Evolutionary conservation across 768 basidiomycete genomes (phyloP).

Genomic region (Lactifluus hygrophoroides): DNA sequence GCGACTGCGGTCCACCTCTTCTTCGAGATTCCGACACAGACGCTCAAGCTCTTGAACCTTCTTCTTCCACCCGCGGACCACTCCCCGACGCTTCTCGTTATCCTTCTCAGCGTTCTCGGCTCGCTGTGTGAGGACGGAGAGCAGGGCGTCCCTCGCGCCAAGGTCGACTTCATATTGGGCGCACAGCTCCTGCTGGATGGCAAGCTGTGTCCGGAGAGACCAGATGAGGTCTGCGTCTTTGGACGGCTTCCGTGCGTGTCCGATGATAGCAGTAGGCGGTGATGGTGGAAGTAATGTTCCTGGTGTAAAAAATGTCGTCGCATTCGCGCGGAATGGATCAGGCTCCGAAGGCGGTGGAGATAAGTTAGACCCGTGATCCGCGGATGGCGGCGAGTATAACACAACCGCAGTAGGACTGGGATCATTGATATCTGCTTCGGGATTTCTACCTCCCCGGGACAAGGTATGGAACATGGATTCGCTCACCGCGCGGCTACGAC

Average conservation of each 20-base stretch:
- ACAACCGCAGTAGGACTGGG: conserved; percentile 40
- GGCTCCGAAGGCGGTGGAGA: conserved; percentile 34
- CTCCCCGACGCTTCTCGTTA: conserved; percentile 46
- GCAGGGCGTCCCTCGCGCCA: conserved; percentile 62
- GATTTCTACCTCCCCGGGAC: conserved; percentile 34
- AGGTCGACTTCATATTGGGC: conserved; percentile 73
- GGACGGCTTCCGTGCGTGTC: conserved; percentile 51
- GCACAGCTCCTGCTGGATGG: conserved; percentile 66
- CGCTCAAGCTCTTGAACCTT: conserved; percentile 68
- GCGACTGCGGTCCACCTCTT: conserved; percentile 79
- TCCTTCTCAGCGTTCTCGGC: conserved; percentile 52
- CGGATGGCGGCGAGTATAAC: conserved; percentile 30
- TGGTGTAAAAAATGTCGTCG: conserved; percentile 70
- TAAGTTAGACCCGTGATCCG: conserved; percentile 17
- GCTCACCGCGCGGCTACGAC: conserved; percentile 48
- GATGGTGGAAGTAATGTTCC: conserved; percentile 64
- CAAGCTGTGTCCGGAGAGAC: conserved; percentile 65
- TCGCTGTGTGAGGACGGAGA: conserved; percentile 48
- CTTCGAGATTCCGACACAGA: conserved; percentile 59
- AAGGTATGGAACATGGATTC: conserved; percentile 58
- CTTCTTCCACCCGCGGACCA: conserved; percentile 61
- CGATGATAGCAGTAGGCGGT: conserved; percentile 30
- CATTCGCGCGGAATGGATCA: conserved; percentile 67
- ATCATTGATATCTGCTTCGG: conserved; percentile 62
- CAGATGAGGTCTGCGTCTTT: conserved; percentile 65